Base-by-base conservation (phyloP, 2,329 filamentous ascomycete genomes). In the Colletotrichum agaves region DNA sequence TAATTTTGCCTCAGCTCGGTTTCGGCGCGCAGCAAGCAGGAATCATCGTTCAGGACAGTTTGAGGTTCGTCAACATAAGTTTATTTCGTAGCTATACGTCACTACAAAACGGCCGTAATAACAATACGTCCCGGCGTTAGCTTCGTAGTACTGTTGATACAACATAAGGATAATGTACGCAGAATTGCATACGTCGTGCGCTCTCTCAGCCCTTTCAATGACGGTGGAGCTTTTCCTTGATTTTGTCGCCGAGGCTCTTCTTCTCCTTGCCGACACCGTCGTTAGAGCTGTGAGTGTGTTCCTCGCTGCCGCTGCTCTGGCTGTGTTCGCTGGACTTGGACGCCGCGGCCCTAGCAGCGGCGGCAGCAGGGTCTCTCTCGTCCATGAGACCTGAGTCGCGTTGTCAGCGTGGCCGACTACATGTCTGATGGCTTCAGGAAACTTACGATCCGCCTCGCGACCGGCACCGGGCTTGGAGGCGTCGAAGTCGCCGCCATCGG, bases 401-500 rank as follows among this genome's bases (percentile, higher is more conserved):
- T 79, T 49, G 61, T 43, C 49, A 50, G 15, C 11, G 15, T 31
- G 10, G 10, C 27, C 13, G 31, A 41, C 73, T 44, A 71, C 31
- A 59, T n/a, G 4, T 33, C 15, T 31, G 27, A 21, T n/a, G 15
- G 0, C 7, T 39, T 13, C 13, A 52, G 17, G 47, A 1, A 21
- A 82, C 84, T 79, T 77, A 90, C 90, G 85, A 71, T 91, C 88
- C 69, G 90, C 90, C 76, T 93, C 90, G 39, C 78, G 80, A 3
- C 88, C 89, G 11, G 90, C 90, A 11, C 90, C 90, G 0, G 89
- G 85, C 67, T 85, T 85, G 7, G 84, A 79, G 4, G 87, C 88
- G 72, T 92, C 90, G 74, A 91, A 91, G 72, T 91, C 83, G 5
- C 90, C 90, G 0, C 90, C 90, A 43, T 93, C 89, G 15, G 88